Base-by-base conservation (phyloP, 2,329 filamentous ascomycete genomes). In the Chaetomium sp. region DNA sequence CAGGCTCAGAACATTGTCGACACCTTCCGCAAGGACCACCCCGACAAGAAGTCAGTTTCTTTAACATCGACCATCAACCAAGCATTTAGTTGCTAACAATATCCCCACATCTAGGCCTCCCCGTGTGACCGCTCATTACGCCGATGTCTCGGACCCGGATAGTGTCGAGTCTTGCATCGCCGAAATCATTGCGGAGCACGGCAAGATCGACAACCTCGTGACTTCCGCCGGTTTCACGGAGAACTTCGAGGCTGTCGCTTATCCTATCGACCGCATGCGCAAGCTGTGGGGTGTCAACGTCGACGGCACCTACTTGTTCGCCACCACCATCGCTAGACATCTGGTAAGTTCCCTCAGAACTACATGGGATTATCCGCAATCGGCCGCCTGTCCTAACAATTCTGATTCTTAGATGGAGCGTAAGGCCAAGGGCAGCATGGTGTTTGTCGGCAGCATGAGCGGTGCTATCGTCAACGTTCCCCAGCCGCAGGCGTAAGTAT, bases 191-290 rank as follows among this genome's bases (percentile, higher is more conserved):
- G 65, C 76, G 49, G 73, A 80, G 57, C 91, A 96, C 69, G 86
- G 86, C 72, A 87, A 88, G 71, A 90, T 96, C 64, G 91, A 96
- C 74, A 86, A 89, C 72, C 81, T 97, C 33, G 91, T 97, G 65
- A 96, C 92, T 33, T 95, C 90, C n/a, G 92, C 92, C 49, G 92
- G 92, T 46, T 96, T 97, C 75, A 94, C 89, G 11, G 92, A 96
- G 76, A 96, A 96, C 76, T 95, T 91, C 68, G 87, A 95, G 66
- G 92, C 92, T 47, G 87, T 91, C 66, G 85, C 86, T 63, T 97
- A 97, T 74, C 91, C 91, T 0, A 84, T 91, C 64, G 90, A 96
- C 64, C 87, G 91, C 62, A 86, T 96, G 72, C 85, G 91, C 72
- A 95, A 95, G 77, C 84, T 97, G 12, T 96, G 90, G 90, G 85